Conservation (phyloP, 139 green algal genomes). For the Gonium pectorale region DNA sequence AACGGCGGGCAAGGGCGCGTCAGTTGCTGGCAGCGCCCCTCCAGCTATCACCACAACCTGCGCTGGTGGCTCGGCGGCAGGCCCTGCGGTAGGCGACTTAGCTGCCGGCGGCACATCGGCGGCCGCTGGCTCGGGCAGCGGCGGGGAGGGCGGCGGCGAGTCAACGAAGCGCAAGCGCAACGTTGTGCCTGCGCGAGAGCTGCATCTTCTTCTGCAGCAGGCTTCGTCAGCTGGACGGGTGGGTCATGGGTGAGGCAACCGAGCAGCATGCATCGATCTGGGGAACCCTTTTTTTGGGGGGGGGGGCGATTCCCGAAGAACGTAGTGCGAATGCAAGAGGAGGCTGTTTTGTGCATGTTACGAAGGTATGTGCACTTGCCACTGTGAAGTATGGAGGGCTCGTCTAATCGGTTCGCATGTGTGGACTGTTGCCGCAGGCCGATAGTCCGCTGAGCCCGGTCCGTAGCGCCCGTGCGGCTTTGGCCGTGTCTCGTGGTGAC, state of each 20-base stretch:
- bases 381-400: too few species aligned
- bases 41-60: background rate
- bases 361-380: too few species aligned
- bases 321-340: background rate
- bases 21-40: background rate
- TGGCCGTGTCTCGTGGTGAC: too few species aligned
- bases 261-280: background rate
- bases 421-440: too few species aligned
- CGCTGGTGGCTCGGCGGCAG: background rate
- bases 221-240: conserved; percentile 6
- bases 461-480: too few species aligned
- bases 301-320: background rate
- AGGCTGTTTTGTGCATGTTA: background rate
- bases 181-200: conserved; percentile 25
- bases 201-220: conserved; percentile 32
- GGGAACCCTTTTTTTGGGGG: background rate
- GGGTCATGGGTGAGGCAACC: background rate
- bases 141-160: background rate
- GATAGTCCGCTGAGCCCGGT: too few species aligned
- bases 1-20: background rate
- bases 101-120: too few species aligned
- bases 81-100: background rate
- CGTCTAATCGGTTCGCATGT: too few species aligned
- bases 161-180: conserved; percentile 27
- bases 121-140: background rate